Evolutionary conservation across 2,329 filamentous ascomycete genomes (phyloP).

Genomic region (Raffaelea deltoideospora): DNA sequence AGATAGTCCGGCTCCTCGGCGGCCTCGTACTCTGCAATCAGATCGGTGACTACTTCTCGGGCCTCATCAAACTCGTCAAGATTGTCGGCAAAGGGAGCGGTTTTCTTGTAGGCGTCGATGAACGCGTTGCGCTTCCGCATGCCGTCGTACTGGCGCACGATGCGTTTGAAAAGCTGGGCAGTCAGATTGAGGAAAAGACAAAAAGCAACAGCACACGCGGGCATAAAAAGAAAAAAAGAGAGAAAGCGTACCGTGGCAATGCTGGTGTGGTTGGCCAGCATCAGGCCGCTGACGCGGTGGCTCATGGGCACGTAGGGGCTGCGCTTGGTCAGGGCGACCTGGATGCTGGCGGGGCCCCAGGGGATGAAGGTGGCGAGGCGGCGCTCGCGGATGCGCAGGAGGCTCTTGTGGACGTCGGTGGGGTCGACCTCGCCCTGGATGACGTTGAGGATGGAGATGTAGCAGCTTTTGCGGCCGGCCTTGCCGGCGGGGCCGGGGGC

Average conservation of each 20-base stretch:
- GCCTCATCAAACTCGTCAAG: conserved; percentile 92
- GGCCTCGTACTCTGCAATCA: conserved; percentile 91
- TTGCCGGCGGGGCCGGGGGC: conserved; percentile 44
- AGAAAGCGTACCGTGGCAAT: conserved; percentile 56
- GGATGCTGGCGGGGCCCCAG: conserved; percentile 95
- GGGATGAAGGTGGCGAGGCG: conserved; percentile 92
- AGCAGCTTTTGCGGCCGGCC: conserved; percentile 74
- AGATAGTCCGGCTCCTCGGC: conserved; percentile 85
- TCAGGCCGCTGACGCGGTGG: conserved; percentile 86
- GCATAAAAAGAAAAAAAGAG: background rate
- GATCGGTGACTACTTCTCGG: conserved; percentile 74
- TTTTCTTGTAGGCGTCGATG: conserved; percentile 91
- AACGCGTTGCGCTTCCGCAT: conserved; percentile 96
- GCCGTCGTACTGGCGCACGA: conserved; percentile 80
- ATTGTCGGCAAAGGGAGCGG: conserved; percentile 81
- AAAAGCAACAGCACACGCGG: background rate
- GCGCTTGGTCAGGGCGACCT: conserved; percentile 91
- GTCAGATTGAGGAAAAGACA: background rate
- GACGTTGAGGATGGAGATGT: conserved; percentile 97
- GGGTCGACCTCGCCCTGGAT: conserved; percentile 98
- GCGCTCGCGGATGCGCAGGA: conserved; percentile 88
- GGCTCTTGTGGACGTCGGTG: conserved; percentile 95
- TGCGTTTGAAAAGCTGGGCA: conserved; percentile 70
- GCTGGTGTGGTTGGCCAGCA: conserved; percentile 96
- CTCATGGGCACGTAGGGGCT: conserved; percentile 92